Base-by-base conservation (phyloP, 208 protist species). In the Trypanosoma cruzi region DNA sequence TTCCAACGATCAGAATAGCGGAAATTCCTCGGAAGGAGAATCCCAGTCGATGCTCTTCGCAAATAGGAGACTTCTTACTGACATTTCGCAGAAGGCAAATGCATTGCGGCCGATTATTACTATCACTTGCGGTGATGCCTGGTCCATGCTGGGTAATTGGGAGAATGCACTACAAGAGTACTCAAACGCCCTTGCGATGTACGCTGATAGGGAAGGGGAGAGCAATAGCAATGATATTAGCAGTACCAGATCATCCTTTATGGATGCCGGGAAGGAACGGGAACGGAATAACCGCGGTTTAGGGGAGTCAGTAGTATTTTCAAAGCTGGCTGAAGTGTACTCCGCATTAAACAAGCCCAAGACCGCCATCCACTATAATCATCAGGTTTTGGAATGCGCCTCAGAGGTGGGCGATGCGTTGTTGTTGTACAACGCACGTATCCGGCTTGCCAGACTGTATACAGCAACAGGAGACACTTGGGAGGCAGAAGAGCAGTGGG, bases 131-230 rank as follows among this genome's bases (percentile, higher is more conserved):
- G 90, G 90, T 28, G 88, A 96, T 71, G 81, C 90, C 1, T 68
- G 83, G 36, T 79, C 70, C 28, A 68, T 82, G 31, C 71, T 92
- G 31, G 69, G 80, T 56, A 84, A 76, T 36, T 91, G 82, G 80
- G 88, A 93, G 60, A 86, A 90, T 36, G 90, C 90, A 5, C 69
- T 96, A 32, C 76, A 89, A 75, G 83, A 82, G 48, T 96, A 91
- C 73, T 90, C 83, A 49, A 77, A 83, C 57, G 84, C 88, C 29
- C 84, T 96, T 36, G 75, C 84, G 50, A 79, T 86, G 50, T 90
- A 80, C 37, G 14, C 75, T 83, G 79, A 75, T 52, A 52, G 48
- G 50, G 29, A 82, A 88, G 74, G 85, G 49, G 75, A 87, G 29
- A 71, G 66, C 6, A 79, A 54, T 48, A 1, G n/a, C 26, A 28